phyloP scores from a whole-genome alignment of 2,329 filamentous ascomycete species.

The Amphichorda felina region DNA sequence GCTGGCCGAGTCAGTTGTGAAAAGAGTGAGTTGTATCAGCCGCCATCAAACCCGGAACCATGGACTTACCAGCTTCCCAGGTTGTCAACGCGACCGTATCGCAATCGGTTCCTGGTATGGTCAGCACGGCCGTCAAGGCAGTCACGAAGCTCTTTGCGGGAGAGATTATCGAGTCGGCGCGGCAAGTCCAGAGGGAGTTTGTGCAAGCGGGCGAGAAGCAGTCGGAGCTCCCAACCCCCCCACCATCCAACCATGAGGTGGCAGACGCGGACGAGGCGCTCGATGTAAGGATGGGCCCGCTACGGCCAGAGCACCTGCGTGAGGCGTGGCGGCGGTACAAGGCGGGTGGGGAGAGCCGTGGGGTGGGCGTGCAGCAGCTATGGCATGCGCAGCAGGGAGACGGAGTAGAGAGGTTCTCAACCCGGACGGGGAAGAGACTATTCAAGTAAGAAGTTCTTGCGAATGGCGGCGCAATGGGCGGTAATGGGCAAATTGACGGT shows the following conservation, averaged over 20 bases:
- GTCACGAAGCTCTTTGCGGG: conserved; percentile 70
- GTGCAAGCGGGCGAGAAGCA: conserved; percentile 47
- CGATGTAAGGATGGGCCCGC: conserved; percentile 34
- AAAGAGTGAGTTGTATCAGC: conserved; percentile 40
- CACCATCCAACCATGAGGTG: conserved; percentile 3
- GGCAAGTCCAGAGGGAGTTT: conserved; percentile 63
- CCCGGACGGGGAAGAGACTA: conserved; percentile 36
- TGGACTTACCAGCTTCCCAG: conserved; percentile 17
- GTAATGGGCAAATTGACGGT: background rate
- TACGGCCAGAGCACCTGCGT: conserved; percentile 63
- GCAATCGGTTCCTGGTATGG: conserved; percentile 62
- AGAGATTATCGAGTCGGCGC: conserved; percentile 61
- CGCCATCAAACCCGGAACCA: no score
- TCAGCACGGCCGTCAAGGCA: conserved; percentile 64
- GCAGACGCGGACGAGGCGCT: conserved; percentile 7
- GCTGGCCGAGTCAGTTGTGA: conserved; percentile 55
- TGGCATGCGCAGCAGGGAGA: conserved; percentile 50
- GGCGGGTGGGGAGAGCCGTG: conserved; percentile 48
- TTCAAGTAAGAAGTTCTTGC: conserved; percentile 29
- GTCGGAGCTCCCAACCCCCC: conserved; percentile 33
- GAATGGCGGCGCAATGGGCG: background rate
- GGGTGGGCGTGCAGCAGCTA: conserved; percentile 45
- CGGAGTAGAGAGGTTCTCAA: conserved; percentile 47
- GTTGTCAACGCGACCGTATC: conserved; percentile 73
- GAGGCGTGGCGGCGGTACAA: conserved; percentile 63